A percentile compares a stretch with the other conserved stretches of the same genome.
These are phyloP conservation scores for Pythium myriotylum DNA, from an alignment of 352 stramenopile species.

Conservation along the genomic window DNA sequence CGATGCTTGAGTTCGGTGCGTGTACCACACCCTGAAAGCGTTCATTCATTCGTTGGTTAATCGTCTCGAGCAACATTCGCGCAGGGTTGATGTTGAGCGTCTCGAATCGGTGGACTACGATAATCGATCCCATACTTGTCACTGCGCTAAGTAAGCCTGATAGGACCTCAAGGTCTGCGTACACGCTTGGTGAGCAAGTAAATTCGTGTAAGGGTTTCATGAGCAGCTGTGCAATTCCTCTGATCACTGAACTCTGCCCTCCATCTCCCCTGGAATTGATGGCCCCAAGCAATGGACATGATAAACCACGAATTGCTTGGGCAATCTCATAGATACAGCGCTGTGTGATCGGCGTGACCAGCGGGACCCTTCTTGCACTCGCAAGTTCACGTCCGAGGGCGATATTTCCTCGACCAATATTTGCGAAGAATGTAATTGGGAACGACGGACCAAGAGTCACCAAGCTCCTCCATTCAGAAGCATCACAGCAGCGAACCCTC, in stretches of 20 bases:
- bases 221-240: slow-evolving; percentile 35
- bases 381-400: slow-evolving; percentile 55
- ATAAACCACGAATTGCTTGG: slow-evolving; percentile 35
- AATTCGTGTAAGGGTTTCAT: slow-evolving; percentile 40
- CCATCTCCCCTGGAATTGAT: slow-evolving; percentile 4
- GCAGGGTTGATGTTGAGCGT: too few relatives aligned
- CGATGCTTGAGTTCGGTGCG: background rate
- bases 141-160: slow-evolving; percentile 6
- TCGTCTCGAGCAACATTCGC: too few relatives aligned
- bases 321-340: slow-evolving; percentile 54
- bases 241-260: slow-evolving; percentile 18
- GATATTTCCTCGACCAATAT: slow-evolving; percentile 46
- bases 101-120: too few relatives aligned
- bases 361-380: slow-evolving; percentile 32
- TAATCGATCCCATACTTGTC: slow-evolving; percentile 3
- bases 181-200: slow-evolving; percentile 7
- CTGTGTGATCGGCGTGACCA: slow-evolving; percentile 54
- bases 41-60: too few relatives aligned
- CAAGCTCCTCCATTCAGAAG: slow-evolving; percentile 5
- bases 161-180: background rate
- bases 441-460: slow-evolving; percentile 14
- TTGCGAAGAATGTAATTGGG: slow-evolving; percentile 22
- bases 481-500: slow-evolving; percentile 11
- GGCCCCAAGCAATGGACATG: slow-evolving; percentile 35
- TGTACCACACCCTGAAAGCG: too few relatives aligned